These are phyloP conservation scores for Ceriops decandra DNA, from an alignment of 345 rosid species.

Conservation along the genomic window DNA sequence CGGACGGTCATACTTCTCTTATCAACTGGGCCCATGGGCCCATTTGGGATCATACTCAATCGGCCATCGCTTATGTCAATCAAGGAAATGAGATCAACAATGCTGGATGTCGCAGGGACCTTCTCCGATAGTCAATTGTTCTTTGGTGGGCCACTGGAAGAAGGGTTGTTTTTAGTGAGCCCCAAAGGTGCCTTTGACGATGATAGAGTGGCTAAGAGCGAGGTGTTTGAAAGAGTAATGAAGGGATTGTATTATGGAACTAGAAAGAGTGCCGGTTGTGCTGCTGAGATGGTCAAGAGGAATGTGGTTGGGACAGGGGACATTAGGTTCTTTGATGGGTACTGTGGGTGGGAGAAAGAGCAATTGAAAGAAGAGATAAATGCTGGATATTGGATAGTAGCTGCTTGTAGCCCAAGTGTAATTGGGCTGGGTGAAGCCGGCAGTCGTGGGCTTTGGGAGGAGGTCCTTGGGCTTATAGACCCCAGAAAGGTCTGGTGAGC, in stretches of 20 bases:
- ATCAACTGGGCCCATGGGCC: conserved; percentile 24
- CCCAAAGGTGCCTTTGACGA: conserved; percentile 20
- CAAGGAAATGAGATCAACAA: conserved; percentile 27
- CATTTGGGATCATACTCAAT: conserved; percentile 29
- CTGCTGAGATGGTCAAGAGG: conserved; percentile 31
- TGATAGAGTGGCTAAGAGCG: conserved; percentile 21
- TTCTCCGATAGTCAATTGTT: conserved; percentile 24
- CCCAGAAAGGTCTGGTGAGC: conserved; percentile 55
- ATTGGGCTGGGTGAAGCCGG: conserved; percentile 46
- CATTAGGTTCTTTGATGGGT: conserved; percentile 32
- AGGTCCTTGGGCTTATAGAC: conserved; percentile 59
- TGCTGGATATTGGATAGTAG: conserved; percentile 24
- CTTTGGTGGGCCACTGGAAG: conserved; percentile 31
- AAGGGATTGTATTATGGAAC: conserved; percentile 30
- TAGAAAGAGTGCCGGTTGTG: conserved; percentile 22
- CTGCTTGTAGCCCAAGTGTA: conserved; percentile 25
- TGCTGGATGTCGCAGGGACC: conserved; percentile 7
- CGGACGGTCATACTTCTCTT: conserved; percentile 30
- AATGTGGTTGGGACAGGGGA: conserved; percentile 28
- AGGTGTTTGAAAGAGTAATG: conserved; percentile 30
- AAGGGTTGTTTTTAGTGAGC: conserved; percentile 28
- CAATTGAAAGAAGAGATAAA: conserved; percentile 28
- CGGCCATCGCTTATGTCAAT: conserved; percentile 34
- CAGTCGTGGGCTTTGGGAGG: conserved; percentile 68
- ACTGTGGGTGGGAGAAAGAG: conserved; percentile 33